Conservation (phyloP, 495 filamentous ascomycete species). For the Apiosordaria backusii region DNA sequence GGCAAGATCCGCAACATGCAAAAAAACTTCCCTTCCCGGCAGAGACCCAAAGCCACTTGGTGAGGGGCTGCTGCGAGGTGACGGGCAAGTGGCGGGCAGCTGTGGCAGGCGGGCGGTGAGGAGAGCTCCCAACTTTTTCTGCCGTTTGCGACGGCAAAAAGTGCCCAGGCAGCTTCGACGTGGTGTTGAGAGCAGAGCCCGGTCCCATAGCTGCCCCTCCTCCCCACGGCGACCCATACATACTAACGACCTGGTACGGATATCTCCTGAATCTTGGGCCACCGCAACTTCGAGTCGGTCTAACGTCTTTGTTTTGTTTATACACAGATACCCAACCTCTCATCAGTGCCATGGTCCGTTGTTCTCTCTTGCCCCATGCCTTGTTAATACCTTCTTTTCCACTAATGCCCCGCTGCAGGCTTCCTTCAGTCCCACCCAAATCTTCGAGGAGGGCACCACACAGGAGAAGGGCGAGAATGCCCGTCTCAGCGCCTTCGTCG, state of each 20-base stretch:
- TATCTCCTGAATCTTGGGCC: not conserved
- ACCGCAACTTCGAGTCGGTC: not conserved
- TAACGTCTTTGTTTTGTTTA: not conserved
- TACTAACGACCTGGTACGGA: not conserved
- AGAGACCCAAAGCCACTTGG: not conserved
- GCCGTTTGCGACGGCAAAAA: conserved; percentile 30
- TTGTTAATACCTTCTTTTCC: not conserved
- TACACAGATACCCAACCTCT: not conserved
- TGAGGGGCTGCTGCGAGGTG: not conserved
- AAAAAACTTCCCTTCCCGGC: conserved; percentile 3
- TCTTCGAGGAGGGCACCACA: conserved; percentile 94
- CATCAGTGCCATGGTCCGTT: not conserved
- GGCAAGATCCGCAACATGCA: not conserved
- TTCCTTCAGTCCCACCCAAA: conserved; percentile 86
- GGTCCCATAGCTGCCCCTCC: conserved; percentile 29
- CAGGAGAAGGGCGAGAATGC: conserved; percentile 99
- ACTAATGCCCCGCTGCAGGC: conserved; percentile 30
- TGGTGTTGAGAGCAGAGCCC: conserved; percentile 13
- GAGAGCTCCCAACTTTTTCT: conserved; percentile 27
- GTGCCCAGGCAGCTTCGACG: conserved; percentile 20
- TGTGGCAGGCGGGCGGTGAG: conserved; percentile 24
- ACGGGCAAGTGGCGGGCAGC: conserved; percentile 15
- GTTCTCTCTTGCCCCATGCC: not conserved
- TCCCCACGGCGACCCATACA: conserved; percentile 17
- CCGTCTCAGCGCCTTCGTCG: conserved; percentile 92